Evolutionary conservation across 768 basidiomycete species (phyloP), one percentile per base, ranked within the genome.

Genomic region (Cystoderma amianthinum): DNA sequence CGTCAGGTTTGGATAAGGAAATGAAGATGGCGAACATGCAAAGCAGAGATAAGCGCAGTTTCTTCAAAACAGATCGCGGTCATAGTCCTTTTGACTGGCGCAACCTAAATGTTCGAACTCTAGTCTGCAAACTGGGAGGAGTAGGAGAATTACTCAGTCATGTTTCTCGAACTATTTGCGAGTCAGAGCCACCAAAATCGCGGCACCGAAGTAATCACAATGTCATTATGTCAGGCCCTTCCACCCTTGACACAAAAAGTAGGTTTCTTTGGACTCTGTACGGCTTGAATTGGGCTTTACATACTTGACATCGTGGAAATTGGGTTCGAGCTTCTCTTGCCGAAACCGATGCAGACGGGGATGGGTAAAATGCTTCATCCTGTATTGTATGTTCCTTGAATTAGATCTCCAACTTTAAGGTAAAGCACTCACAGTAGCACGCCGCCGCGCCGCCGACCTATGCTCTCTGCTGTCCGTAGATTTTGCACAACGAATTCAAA

Each of bases 231-330:
- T 28, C 13, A 38, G 24, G 12, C 60, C 60, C 39, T 67, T 73
- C 72, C 74, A 91, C 1, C 89, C 89, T 36, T 78, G 67, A 55
- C 93, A 96, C 6, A 96, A 65, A 67, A 82, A 94, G 59, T 92
- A 97, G 0, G 77, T 83, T 55, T 97, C 94, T 20, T 77, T 72
- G 1, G 87, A 91, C 44, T 83, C 82, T 1, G 73, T 51, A 5
- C 93, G 72, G 40, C 88, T 92, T 0, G 88, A 76, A n/a, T 75
- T 65, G 0, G 94, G 94, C 57, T 98, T 98, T 52, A 82, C 62
- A 51, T 72, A 79, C 13, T 68, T 60, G 1, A 96, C 87, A 13
- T 68, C 59, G 19, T 68, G 58, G 55, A 98, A 98, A 46, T 71
- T 65, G 0, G 78, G 76, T 16, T 70, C 63, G 1, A 96, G 68